These are phyloP conservation scores for Arachnomyces sp. DNA, from an alignment of 2,329 filamentous ascomycete genomes.

Conservation along the genomic window DNA sequence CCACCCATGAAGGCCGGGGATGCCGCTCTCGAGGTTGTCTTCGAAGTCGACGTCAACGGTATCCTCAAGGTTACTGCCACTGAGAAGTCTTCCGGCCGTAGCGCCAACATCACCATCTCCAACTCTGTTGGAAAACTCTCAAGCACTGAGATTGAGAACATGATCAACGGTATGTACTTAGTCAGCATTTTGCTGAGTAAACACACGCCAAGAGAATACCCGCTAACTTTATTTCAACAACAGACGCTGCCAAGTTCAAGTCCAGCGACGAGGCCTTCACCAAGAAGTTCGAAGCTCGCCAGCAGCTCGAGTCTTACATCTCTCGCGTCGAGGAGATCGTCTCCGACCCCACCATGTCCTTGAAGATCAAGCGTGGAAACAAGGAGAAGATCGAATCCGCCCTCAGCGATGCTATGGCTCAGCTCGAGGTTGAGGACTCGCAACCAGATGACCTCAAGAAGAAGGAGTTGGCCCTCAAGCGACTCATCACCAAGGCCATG, in stretches of 20 bases:
- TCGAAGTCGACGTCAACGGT: slow-evolving; percentile 99
- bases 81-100: slow-evolving; percentile 96
- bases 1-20: slow-evolving; percentile 86
- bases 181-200: background rate
- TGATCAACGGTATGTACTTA: slow-evolving; percentile 65
- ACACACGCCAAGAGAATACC: background rate
- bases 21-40: slow-evolving; percentile 92
- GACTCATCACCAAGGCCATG: slow-evolving; percentile 97
- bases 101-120: slow-evolving; percentile 98
- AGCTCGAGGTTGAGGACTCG: slow-evolving; percentile 92
- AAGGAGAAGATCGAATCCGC: slow-evolving; percentile 99
- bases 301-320: slow-evolving; percentile 99
- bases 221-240: slow-evolving; percentile 12
- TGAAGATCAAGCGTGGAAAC: slow-evolving; percentile 98
- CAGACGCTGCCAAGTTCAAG: slow-evolving; percentile 98
- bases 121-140: slow-evolving; percentile 99
- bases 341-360: slow-evolving; percentile 86
- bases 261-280: slow-evolving; percentile 93
- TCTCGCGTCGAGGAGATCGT: slow-evolving; percentile 97
- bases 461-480: slow-evolving; percentile 98
- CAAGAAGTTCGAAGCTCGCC: slow-evolving; percentile 98
- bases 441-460: slow-evolving; percentile 94
- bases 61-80: slow-evolving; percentile 99
- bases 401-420: slow-evolving; percentile 92
- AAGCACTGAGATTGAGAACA: slow-evolving; percentile 88